Percentiles rank a stretch among this genome's conserved stretches.
Evolutionary conservation across 257 asterid species (phyloP).

Genomic region (Catharanthus roseus): DNA sequence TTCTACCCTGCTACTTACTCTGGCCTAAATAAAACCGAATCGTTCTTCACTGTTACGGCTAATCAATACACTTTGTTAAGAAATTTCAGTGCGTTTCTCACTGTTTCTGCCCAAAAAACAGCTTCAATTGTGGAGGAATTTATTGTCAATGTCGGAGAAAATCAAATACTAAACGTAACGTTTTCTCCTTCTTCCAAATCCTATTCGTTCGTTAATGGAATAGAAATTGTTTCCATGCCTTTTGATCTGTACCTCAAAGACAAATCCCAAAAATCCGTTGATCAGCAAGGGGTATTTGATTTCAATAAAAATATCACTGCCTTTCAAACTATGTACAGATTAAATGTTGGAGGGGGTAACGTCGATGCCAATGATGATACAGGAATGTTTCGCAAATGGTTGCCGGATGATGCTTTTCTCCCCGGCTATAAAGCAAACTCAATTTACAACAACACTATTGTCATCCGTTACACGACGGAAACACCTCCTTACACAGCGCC

Average conservation of each 20-base stretch:
- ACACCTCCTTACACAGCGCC: slow-evolving; percentile 51
- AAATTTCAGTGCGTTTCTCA: slow-evolving; percentile 39
- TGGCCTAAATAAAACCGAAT: slow-evolving; percentile 1
- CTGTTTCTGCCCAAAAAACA: not conserved
- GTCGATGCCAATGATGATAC: slow-evolving; percentile 20
- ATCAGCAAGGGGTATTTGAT: not conserved
- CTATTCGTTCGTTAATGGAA: slow-evolving; percentile 52
- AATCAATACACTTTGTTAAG: slow-evolving; percentile 32
- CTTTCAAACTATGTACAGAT: slow-evolving; percentile 41
- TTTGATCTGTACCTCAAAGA: slow-evolving; percentile 27
- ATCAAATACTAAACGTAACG: slow-evolving; percentile 28
- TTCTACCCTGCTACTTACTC: slow-evolving; percentile 37
- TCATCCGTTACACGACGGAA: slow-evolving; percentile 17
- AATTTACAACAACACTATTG: not conserved
- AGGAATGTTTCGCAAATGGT: slow-evolving; percentile 62
- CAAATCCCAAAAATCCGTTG: not conserved
- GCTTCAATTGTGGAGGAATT: slow-evolving; percentile 22
- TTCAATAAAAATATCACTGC: slow-evolving; percentile 22
- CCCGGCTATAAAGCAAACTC: not conserved
- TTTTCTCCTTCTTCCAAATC: slow-evolving; percentile 39
- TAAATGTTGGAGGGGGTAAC: slow-evolving; percentile 34
- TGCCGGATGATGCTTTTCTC: slow-evolving; percentile 10
- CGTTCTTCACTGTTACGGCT: slow-evolving; percentile 35
- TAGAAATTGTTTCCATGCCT: slow-evolving; percentile 52
- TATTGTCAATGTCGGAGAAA: slow-evolving; percentile 28